Evolutionary conservation across 1,139 yeast species (phyloP), one percentile per base, ranked within the genome.

Genomic region (Taphrina deformans): DNA sequence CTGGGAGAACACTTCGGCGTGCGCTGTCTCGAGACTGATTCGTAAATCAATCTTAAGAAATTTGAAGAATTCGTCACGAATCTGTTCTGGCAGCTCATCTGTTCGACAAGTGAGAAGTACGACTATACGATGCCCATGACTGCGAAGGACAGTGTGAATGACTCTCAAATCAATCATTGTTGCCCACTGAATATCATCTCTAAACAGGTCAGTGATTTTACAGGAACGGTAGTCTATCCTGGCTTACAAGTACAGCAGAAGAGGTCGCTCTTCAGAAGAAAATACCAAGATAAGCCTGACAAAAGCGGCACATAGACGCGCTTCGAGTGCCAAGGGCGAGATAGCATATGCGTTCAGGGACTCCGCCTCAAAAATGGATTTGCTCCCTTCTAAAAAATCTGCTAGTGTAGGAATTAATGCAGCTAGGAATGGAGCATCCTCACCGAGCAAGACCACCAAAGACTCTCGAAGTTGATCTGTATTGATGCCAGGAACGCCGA

Each of bases 121-220:
- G 2, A 24, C 21, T 26, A 51, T n/a, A 31, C 26, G 35, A 9
- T 35, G 24, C 1, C 48, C 48, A 18, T 12, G 24, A 5, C 38
- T 38, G 12, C 27, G 3, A 1, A 55, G 7, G 16, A 55, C 29
- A 7, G 27, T 31, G 3, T 24, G 50, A 12, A 55, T 38, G 33
- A 55, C 35, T 1, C 48, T 31, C 46, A 55, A 16, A 23, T 38
- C 59, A 9, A 29, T 21, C 23, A 24, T 23, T n/a, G 48, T 18
- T 4, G 59, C 46, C 48, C 59, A 40, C 23, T 55, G 59, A n/a
- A 55, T 41, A 41, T 55, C 59, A n/a, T 55, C 59, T 33, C 46
- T 55, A 26, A 55, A 14, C 16, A 33, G 2, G n/a, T 44, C n/a
- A 16, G 26, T 9, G 6, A 7, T 10, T 44, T 21, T 10, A 10